Percentiles rank a stretch among this genome's conserved stretches.
Conservation (phyloP, 129 eudicot species). For the Tagetes patula region DNA sequence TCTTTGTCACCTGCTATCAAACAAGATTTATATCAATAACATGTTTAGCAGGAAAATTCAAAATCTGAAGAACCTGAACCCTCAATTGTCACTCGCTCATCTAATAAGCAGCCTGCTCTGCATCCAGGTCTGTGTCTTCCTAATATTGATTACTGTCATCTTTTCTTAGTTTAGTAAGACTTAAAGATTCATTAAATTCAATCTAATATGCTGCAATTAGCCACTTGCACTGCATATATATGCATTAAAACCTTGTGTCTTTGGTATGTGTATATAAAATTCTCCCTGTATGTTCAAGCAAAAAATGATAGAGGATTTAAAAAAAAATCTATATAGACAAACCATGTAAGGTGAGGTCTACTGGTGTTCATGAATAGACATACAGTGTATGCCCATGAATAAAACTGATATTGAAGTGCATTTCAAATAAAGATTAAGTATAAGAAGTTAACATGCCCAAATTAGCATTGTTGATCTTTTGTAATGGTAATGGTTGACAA, state of each 20-base stretch:
- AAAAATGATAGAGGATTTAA: not conserved
- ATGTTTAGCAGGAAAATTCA: constrained; percentile 25
- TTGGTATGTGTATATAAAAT: not conserved
- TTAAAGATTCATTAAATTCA: not conserved
- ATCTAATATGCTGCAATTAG: constrained; percentile 12
- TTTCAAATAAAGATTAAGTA: not conserved
- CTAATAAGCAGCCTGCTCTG: constrained; percentile 43
- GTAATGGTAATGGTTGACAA: not conserved
- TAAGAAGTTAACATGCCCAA: not conserved
- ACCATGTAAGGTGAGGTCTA: not conserved
- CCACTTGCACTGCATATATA: not conserved
- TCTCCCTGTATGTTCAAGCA: not conserved
- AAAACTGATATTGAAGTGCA: not conserved
- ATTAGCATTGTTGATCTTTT: not conserved
- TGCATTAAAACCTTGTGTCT: not conserved
- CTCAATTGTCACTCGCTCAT: constrained; percentile 46
- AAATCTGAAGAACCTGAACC: constrained; percentile 45
- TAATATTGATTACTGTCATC: constrained; percentile 6
- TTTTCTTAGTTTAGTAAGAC: constrained; percentile 3
- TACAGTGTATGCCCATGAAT: not conserved
- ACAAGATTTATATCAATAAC: not conserved
- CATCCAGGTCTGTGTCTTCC: constrained; percentile 49
- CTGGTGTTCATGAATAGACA: not conserved
- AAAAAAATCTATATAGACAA: not conserved
- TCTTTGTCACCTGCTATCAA: not conserved